A percentile compares a stretch with the other conserved stretches of the same genome.
Evolutionary conservation across 116 monocot species (phyloP).

Genomic region (Zostera marina): DNA sequence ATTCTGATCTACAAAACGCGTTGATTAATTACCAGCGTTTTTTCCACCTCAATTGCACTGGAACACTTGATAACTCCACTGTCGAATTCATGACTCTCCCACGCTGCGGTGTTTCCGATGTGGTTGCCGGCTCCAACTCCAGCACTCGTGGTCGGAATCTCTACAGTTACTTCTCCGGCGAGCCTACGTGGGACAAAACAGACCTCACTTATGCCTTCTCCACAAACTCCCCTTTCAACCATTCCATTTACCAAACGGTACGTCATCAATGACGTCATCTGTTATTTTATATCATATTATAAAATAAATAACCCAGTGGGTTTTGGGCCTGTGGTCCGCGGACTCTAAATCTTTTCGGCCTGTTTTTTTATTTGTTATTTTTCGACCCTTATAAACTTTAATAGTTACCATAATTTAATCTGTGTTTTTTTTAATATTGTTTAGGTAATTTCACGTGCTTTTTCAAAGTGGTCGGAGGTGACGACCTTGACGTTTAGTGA

Average conservation of each 20-base stretch:
- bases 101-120: slow-evolving; percentile 80
- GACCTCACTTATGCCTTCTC: slow-evolving; percentile 47
- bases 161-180: slow-evolving; percentile 55
- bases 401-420: too few species aligned
- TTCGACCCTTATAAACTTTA: not conserved
- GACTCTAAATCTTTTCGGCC: too few species aligned
- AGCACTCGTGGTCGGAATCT: slow-evolving; percentile 36
- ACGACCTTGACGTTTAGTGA: slow-evolving; percentile 56
- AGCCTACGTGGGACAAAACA: slow-evolving; percentile 37
- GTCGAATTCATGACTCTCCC: slow-evolving; percentile 40
- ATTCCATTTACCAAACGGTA: not conserved
- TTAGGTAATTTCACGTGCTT: slow-evolving; percentile 45
- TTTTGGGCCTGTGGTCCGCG: too few species aligned
- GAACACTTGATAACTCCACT: slow-evolving; percentile 47
- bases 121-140: slow-evolving; percentile 23
- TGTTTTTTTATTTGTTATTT: not conserved
- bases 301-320: too few species aligned
- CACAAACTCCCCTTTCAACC: slow-evolving; percentile 16
- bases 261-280: too few species aligned
- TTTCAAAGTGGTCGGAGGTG: slow-evolving; percentile 56
- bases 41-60: slow-evolving; percentile 45
- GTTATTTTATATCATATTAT: too few species aligned
- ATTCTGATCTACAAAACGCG: slow-evolving; percentile 28
- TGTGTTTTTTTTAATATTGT: too few species aligned
- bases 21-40: slow-evolving; percentile 46